Evolutionary conservation across 1,284 basidiomycete genomes (phyloP).

Genomic region (Lentinula novae-zelandiae): DNA sequence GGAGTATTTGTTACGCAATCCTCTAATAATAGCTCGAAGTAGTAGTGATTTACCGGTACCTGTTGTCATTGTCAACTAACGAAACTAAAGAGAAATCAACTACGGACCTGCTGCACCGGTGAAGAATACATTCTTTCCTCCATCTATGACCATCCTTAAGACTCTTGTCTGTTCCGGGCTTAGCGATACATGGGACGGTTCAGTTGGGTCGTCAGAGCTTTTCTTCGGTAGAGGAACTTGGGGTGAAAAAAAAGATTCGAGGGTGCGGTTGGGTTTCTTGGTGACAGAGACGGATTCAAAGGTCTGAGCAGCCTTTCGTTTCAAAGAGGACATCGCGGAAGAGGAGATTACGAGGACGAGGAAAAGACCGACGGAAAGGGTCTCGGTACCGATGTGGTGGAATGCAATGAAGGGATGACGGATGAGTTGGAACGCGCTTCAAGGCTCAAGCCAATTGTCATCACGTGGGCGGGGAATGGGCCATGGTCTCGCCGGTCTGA

Average conservation of each 20-base stretch:
- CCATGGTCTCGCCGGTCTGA: too few relatives aligned
- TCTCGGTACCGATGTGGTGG: neutral
- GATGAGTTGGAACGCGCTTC: neutral
- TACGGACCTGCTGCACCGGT: slow-evolving; percentile 15
- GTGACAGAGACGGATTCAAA: neutral
- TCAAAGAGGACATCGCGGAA: neutral
- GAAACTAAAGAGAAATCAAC: neutral
- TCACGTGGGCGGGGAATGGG: too few relatives aligned
- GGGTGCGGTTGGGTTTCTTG: slow-evolving; percentile 9
- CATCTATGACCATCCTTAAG: slow-evolving; percentile 14
- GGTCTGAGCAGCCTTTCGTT: slow-evolving; percentile 6
- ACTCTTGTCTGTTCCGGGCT: slow-evolving; percentile 12
- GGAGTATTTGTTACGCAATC: slow-evolving; percentile 11
- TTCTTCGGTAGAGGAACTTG: slow-evolving; percentile 10
- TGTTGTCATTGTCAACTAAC: neutral
- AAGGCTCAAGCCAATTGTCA: neutral
- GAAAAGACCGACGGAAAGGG: too few relatives aligned
- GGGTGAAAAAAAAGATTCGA: slow-evolving; percentile 14
- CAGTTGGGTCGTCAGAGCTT: slow-evolving; percentile 10
- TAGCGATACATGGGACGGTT: slow-evolving; percentile 12
- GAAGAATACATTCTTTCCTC: slow-evolving; percentile 16
- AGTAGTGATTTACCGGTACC: slow-evolving; percentile 17
- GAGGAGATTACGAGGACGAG: neutral
- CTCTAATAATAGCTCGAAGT: slow-evolving; percentile 15
- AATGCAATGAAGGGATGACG: neutral